Evolutionary conservation across 768 basidiomycete species (phyloP).

Genomic region (Naematelia aurantialba): DNA sequence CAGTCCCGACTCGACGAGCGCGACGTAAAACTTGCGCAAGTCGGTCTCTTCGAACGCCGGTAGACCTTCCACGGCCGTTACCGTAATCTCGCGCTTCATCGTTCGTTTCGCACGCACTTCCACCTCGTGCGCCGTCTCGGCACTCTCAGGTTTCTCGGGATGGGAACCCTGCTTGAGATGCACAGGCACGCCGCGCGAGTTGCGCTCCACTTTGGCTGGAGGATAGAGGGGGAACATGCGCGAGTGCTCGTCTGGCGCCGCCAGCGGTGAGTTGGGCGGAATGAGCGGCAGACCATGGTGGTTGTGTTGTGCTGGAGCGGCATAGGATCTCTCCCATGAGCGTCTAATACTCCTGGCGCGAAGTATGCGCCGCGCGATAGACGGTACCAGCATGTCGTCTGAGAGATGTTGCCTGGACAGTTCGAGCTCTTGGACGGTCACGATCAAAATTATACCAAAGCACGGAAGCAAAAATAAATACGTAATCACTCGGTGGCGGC

Average conservation of each 20-base stretch:
- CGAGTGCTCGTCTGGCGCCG: background rate
- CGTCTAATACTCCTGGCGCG: background rate
- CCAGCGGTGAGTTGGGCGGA: background rate
- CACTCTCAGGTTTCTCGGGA: background rate
- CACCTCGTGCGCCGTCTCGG: background rate
- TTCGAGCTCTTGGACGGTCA: background rate
- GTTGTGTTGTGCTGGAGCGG: background rate
- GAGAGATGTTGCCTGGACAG: background rate
- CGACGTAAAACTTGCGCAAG: constrained; percentile 12
- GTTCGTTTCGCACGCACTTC: background rate
- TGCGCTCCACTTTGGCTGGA: background rate
- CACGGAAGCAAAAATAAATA: background rate
- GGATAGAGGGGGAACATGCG: background rate
- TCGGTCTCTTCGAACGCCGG: constrained; percentile 5
- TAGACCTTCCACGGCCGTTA: background rate
- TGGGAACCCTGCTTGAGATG: background rate
- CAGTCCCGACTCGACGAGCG: constrained; percentile 8
- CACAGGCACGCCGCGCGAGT: background rate
- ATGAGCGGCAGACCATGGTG: background rate
- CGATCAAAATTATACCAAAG: background rate
- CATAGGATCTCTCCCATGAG: background rate
- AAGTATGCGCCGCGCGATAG: background rate
- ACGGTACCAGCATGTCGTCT: background rate
- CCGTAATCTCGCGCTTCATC: background rate
- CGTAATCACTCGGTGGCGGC: background rate